Conservation (phyloP, 192 early-diverging fungal genomes). For the Kappamyces sp. region DNA sequence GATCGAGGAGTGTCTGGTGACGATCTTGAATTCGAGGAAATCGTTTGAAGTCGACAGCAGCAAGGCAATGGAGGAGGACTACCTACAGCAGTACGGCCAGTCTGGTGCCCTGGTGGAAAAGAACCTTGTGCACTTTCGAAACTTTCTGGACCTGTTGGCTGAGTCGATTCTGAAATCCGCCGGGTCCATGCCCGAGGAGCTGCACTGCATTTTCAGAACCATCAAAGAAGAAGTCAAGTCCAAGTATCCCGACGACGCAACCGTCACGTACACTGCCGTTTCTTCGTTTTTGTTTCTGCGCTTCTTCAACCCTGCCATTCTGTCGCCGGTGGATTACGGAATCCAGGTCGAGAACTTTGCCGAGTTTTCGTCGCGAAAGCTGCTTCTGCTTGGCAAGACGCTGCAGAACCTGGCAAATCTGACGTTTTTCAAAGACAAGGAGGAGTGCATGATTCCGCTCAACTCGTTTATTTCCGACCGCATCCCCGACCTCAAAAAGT, state of each 20-base stretch:
- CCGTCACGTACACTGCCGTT: slow-evolving; percentile 30
- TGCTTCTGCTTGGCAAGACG: slow-evolving; percentile 54
- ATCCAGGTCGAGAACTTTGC: slow-evolving; percentile 28
- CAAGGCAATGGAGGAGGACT: not conserved
- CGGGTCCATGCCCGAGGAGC: slow-evolving; percentile 6
- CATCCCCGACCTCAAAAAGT: slow-evolving; percentile 39
- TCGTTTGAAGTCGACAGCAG: slow-evolving; percentile 1
- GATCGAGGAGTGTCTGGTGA: slow-evolving; percentile 23
- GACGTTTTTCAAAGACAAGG: slow-evolving; percentile 49
- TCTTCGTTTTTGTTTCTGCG: slow-evolving; percentile 54
- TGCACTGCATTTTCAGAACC: slow-evolving; percentile 19
- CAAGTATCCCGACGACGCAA: slow-evolving; percentile 24
- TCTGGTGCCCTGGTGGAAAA: too few species aligned
- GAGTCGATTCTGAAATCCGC: slow-evolving; percentile 1
- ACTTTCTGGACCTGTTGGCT: not conserved
- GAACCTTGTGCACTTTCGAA: too few species aligned
- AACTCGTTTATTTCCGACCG: slow-evolving; percentile 47
- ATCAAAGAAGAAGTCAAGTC: slow-evolving; percentile 21
- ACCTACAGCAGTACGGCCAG: too few species aligned
- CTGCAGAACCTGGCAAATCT: slow-evolving; percentile 58
- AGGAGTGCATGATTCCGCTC: slow-evolving; percentile 46
- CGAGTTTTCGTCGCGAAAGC: slow-evolving; percentile 31
- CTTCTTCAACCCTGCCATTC: slow-evolving; percentile 55
- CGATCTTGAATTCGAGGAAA: slow-evolving; percentile 6
- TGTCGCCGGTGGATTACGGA: slow-evolving; percentile 29